phyloP scores from a whole-genome alignment of 139 green algal species.

The Tetraselmis chui region DNA sequence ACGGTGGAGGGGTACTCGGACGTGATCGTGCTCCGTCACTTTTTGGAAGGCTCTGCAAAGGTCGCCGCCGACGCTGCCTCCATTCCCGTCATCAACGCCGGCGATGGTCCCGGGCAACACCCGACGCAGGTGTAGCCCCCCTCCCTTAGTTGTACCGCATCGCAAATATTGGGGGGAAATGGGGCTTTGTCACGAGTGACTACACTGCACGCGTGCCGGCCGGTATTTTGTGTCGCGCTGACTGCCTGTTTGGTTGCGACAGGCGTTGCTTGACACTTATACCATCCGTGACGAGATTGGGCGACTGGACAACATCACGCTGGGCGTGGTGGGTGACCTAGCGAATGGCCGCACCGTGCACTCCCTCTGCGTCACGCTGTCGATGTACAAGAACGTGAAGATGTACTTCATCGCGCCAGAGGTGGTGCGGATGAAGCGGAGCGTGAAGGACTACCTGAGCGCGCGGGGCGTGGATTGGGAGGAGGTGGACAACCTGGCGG shows the following conservation, averaged over 20 bases:
- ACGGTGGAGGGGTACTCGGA: conserved; percentile 94
- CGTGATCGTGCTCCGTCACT: conserved; percentile 95
- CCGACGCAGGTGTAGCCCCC: conserved; percentile 67
- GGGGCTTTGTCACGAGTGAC: no score
- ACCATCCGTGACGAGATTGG: conserved; percentile 95
- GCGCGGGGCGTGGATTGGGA: conserved; percentile 70
- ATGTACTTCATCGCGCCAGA: conserved; percentile 95
- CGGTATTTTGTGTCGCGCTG: no score
- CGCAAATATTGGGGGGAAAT: no score
- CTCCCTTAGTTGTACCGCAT: no score
- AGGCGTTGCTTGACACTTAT: conserved; percentile 97
- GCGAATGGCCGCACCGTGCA: conserved; percentile 90
- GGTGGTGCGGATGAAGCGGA: conserved; percentile 90
- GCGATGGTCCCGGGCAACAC: conserved; percentile 96
- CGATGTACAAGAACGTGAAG: conserved; percentile 82
- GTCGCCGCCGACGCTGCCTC: conserved; percentile 67
- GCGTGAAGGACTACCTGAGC: conserved; percentile 88
- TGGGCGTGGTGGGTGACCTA: conserved; percentile 94
- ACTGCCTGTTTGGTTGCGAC: conserved; percentile 12
- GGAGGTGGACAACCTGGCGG: conserved; percentile 67
- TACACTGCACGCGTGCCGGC: no score
- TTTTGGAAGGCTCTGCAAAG: conserved; percentile 72
- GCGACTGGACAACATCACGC: conserved; percentile 72
- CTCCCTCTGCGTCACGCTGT: conserved; percentile 64
- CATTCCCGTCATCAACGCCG: conserved; percentile 93